phyloP scores from a whole-genome alignment of 2,329 filamentous ascomycete genomes.

The Colletotrichum tanaceti region DNA sequence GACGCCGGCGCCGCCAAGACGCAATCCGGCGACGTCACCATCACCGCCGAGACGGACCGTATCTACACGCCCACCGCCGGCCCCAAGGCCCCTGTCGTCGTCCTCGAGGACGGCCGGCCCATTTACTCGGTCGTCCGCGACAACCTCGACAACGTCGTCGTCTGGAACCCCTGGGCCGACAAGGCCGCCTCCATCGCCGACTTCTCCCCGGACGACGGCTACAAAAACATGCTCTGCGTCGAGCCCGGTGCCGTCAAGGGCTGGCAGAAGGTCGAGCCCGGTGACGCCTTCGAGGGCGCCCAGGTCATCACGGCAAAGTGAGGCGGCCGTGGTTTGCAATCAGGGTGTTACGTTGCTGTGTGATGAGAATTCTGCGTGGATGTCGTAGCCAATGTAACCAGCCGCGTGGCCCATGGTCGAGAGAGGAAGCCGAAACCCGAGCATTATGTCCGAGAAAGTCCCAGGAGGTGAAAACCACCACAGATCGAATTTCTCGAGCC shows the following conservation, averaged over 20 bases:
- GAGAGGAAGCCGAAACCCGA: neutral
- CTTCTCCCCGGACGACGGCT: constrained; percentile 89
- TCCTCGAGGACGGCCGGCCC: constrained; percentile 72
- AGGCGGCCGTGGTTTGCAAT: neutral
- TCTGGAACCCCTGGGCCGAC: constrained; percentile 97
- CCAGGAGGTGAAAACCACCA: neutral
- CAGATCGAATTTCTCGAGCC: neutral
- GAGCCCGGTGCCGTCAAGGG: constrained; percentile 86
- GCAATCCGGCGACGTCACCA: constrained; percentile 71
- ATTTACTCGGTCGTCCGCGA: constrained; percentile 82
- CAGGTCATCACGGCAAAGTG: constrained; percentile 59
- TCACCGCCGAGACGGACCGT: constrained; percentile 86
- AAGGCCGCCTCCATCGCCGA: constrained; percentile 86
- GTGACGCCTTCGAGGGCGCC: constrained; percentile 73
- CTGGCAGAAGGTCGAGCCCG: constrained; percentile 87
- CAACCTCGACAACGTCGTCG: constrained; percentile 86
- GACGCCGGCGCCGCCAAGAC: constrained; percentile 73
- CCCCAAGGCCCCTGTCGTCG: constrained; percentile 67
- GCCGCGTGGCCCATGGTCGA: neutral
- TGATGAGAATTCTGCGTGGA: too few relatives aligned
- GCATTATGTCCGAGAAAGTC: neutral
- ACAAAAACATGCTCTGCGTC: constrained; percentile 92
- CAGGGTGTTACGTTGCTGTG: too few relatives aligned
- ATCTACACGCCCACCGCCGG: constrained; percentile 81
- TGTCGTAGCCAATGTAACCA: too few relatives aligned